Evolutionary conservation across 306 rosid genomes (phyloP).

Genomic region (Ormosia semicastrata): DNA sequence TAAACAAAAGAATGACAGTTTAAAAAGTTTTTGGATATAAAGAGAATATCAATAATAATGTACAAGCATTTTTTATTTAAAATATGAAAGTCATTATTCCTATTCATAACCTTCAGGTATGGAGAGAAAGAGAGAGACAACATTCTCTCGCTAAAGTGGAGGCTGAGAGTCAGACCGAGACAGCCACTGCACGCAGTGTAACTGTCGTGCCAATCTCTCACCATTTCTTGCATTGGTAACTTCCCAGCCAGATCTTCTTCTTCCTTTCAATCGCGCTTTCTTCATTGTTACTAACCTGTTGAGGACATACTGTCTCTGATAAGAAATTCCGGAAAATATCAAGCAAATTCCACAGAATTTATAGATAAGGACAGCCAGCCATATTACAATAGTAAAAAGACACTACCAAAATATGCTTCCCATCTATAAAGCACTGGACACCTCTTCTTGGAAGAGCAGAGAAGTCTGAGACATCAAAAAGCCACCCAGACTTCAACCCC

Average conservation of each 20-base stretch:
- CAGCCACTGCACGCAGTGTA: not conserved
- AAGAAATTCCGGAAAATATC: constrained; percentile 30
- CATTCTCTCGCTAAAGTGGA: not conserved
- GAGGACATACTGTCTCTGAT: constrained; percentile 19
- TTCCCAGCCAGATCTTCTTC: not conserved
- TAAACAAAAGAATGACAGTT: too few relatives aligned
- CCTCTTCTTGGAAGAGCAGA: constrained; percentile 89
- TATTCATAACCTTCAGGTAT: too few relatives aligned
- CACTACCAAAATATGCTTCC: constrained; percentile 64
- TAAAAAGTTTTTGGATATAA: too few relatives aligned
- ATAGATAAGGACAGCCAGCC: constrained; percentile 6
- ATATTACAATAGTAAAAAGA: constrained; percentile 18
- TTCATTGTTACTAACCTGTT: constrained; percentile 79
- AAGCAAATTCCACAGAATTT: constrained; percentile 6
- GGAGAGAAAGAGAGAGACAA: not conserved
- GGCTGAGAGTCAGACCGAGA: not conserved
- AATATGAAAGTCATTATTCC: too few relatives aligned
- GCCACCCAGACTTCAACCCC: constrained; percentile 66
- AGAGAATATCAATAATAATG: too few relatives aligned
- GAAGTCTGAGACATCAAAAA: constrained; percentile 75
- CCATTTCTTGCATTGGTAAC: not conserved
- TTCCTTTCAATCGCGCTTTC: not conserved
- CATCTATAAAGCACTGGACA: constrained; percentile 65
- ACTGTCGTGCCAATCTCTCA: not conserved
- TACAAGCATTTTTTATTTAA: too few relatives aligned